Evolutionary conservation across 257 asterid genomes (phyloP), one percentile per base, ranked within the genome.

Genomic region (Nicotiana benthamiana): DNA sequence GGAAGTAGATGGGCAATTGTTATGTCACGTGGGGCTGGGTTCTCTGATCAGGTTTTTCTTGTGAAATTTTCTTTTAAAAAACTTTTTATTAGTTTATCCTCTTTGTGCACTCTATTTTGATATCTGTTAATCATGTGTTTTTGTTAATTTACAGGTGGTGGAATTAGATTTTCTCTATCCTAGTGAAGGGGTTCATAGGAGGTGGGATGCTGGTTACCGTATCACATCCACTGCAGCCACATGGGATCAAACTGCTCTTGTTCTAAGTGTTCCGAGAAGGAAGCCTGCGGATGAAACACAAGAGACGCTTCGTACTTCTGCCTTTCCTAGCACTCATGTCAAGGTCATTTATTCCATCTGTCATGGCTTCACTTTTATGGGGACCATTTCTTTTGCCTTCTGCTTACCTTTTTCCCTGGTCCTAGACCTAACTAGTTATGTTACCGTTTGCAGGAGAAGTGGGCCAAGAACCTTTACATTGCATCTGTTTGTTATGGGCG

Each of bases 271-370:
- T 79, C 92, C 96, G 5, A 82, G 94, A 79, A 76, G 90, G 82
- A 91, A 86, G 65, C 87, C 90, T 22, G 79, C 90, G 6, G 96
- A 92, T 80, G 97, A 90, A 81, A 91, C 96, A 61, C 96, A 92
- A 80, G 97, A 91, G 87, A 92, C 97, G 4, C 96, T 92, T 32
- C 89, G 97, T 9, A 92, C 97, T 20, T 90, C 96, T 74, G 94
- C 93, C 54, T 92, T 92, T 75, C 97, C 96, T 3, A 89, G 94
- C 82, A 81, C 87, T 56, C 97, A 91, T 85, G 97, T 92, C 57
- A 93, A 91, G 94, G 97, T 93, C 79, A 59, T 48, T 60, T 74
- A 30, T 82, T 64, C 32, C 27, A 65, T 83, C 46, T n/a, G 36
- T 17, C 17, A 20, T 9, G 26, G 48, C 51, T 65, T 32, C 75